phyloP scores from a whole-genome alignment of 2,329 filamentous ascomycete species.

The Lasiodiplodia citricola region DNA sequence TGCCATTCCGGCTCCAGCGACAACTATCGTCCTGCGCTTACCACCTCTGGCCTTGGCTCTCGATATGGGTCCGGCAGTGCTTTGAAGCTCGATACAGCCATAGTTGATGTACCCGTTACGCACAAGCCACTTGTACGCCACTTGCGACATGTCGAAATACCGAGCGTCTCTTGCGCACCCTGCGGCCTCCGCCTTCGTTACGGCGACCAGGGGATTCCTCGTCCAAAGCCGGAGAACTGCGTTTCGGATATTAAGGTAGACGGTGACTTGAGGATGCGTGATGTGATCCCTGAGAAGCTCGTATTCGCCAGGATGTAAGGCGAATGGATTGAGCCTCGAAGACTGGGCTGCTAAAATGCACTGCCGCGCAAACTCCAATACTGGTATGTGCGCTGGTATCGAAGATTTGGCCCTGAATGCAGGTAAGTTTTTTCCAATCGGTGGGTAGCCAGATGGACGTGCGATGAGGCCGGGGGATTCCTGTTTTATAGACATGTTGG shows the following conservation, averaged over 20 bases:
- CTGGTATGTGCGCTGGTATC: conserved; percentile 75
- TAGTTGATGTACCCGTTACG: conserved; percentile 96
- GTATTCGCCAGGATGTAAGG: conserved; percentile 85
- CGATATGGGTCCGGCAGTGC: conserved; percentile 44
- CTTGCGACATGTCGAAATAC: conserved; percentile 86
- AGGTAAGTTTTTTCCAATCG: conserved; percentile 50
- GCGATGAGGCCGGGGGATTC: conserved; percentile 23
- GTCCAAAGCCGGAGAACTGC: conserved; percentile 91
- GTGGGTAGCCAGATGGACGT: conserved; percentile 41
- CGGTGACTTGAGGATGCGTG: conserved; percentile 86
- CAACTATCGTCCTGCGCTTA: conserved; percentile 75
- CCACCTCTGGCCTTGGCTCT: conserved; percentile 48
- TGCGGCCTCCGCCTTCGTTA: conserved; percentile 83
- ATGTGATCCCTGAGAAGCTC: conserved; percentile 78
- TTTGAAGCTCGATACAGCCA: conserved; percentile 80
- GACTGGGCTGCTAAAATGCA: conserved; percentile 89
- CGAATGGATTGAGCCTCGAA: conserved; percentile 87
- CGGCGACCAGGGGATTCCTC: conserved; percentile 79
- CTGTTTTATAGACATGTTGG: conserved; percentile 19
- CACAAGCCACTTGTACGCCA: conserved; percentile 92
- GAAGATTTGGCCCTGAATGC: conserved; percentile 72
- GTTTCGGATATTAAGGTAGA: conserved; percentile 95
- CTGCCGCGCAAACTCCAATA: conserved; percentile 84
- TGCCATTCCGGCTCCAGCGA: conserved; percentile 93
- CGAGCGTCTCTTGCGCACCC: conserved; percentile 86